Base-by-base conservation (phyloP, 2,329 filamentous ascomycete species). In the Colletotrichum neosansevieriae region DNA sequence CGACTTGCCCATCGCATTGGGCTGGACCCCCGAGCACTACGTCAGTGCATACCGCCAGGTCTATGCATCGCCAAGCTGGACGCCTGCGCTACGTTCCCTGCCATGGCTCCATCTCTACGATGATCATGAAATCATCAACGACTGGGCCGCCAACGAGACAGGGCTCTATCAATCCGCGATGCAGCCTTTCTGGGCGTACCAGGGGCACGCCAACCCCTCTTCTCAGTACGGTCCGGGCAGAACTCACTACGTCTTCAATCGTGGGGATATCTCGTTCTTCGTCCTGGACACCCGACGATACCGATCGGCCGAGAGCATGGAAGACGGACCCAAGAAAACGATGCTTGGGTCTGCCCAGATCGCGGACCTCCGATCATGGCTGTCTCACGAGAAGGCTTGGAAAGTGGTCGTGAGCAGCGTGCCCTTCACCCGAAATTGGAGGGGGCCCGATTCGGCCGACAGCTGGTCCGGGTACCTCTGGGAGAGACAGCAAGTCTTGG, bases 371-470 rank as follows among this genome's bases (percentile, higher is more conserved):
- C 80, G 91, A 0, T 72, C 77, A 1, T 92, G 88, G 82, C 83
- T 92, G 13, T 42, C 21, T 11, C 44, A 44, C 9, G 72, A 73
- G 34, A 54, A 51, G 19, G 42, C 56, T 11, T 92, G 89, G 89
- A 92, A 92, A 75, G 85, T 92, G 70, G 80, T 92, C 63, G 84
- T 90, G 10, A 88, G 86, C 60, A 88, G 86, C 62, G 88, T 91
- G 1, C 90, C 90, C 0, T 92, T 92, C 76, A 92, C 90, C 2
- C 89, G 90, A 74, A 92, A 92, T 74, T 92, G 90, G 90, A 86
- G 85, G 63, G 88, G 87, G 17, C 70, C 71, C 11, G 85, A 84
- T 1, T 57, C 69, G 34, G 81, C 85, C 54, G 90, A 92, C 72
- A 91, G 89, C 6, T 92, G 90, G 90, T 88, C 87, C 34, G 89